These are phyloP conservation scores for Canariomyces notabilis DNA, from an alignment of 2,329 filamentous ascomycete genomes.

Conservation along the genomic window DNA sequence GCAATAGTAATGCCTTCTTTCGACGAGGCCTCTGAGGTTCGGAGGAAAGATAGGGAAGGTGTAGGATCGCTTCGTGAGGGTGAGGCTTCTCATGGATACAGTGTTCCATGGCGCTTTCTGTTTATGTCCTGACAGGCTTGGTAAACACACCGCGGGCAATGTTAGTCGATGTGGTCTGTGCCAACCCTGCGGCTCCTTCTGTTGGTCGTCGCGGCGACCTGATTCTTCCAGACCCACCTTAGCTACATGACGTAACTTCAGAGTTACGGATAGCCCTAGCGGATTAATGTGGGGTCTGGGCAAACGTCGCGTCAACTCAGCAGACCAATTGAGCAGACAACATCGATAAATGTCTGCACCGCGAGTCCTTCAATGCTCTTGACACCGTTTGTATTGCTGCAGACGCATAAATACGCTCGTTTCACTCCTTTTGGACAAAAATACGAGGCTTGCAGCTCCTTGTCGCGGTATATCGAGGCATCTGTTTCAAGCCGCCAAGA, in stretches of 20 bases:
- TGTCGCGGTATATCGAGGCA: neutral
- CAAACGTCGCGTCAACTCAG: conserved; percentile 20
- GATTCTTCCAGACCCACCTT: conserved; percentile 10
- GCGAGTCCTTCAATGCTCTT: neutral
- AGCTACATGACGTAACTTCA: conserved; percentile 19
- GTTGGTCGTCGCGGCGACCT: conserved; percentile 16
- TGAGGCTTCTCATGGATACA: conserved; percentile 5
- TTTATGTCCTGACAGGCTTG: conserved; percentile 17
- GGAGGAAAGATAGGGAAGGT: conserved; percentile 3
- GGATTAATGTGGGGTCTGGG: conserved; percentile 2
- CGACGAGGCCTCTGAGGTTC: conserved; percentile 1
- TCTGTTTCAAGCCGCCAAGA: neutral
- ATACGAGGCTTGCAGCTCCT: neutral
- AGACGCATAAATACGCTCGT: neutral
- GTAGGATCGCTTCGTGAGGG: neutral
- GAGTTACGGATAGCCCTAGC: too few relatives aligned
- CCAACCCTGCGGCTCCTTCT: conserved; percentile 17
- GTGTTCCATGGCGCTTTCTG: conserved; percentile 13
- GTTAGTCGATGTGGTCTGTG: conserved; percentile 13
- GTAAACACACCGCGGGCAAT: conserved; percentile 21
- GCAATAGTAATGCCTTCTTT: conserved; percentile 14
- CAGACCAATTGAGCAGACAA: neutral
- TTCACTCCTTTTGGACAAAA: neutral
- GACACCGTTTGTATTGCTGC: neutral
- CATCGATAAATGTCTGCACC: neutral